phyloP scores from a whole-genome alignment of 1,139 yeast genomes.

The Candida dubliniensis region DNA sequence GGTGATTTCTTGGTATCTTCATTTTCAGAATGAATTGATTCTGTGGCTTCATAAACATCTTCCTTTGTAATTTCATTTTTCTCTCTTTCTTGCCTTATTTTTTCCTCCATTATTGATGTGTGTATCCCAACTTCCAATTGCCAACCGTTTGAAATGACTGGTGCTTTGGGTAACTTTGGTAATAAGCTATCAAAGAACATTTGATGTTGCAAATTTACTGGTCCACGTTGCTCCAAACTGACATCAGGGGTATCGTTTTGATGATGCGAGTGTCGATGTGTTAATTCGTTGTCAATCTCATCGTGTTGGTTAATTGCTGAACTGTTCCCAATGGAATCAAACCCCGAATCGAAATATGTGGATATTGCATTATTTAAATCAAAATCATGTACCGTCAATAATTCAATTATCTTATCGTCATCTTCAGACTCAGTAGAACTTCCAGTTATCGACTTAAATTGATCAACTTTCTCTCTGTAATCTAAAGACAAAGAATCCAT shows the following conservation, averaged over 20 bases:
- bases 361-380: constrained; percentile 52
- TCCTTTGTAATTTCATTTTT: constrained; percentile 5
- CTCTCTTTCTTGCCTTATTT: constrained; percentile 9
- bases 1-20: constrained; percentile 9
- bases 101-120: constrained; percentile 27
- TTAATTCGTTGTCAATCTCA: constrained; percentile 7
- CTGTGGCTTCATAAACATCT: constrained; percentile 8
- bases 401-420: constrained; percentile 32
- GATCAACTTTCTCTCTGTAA: constrained; percentile 22
- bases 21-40: constrained; percentile 3
- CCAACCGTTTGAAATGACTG: constrained; percentile 42
- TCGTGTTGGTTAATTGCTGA: constrained; percentile 20
- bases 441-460: constrained; percentile 50
- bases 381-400: constrained; percentile 46
- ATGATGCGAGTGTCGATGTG: constrained; percentile 5
- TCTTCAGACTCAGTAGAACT: constrained; percentile 25
- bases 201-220: constrained; percentile 34
- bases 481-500: constrained; percentile 6
- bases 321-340: constrained; percentile 24
- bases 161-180: constrained; percentile 47
- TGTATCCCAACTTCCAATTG: constrained; percentile 49
- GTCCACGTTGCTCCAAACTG: constrained; percentile 9
- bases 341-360: constrained; percentile 52
- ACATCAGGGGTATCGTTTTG: not conserved
- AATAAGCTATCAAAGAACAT: constrained; percentile 34